Conservation (phyloP, 768 basidiomycete genomes). For the Mycena vitilis region DNA sequence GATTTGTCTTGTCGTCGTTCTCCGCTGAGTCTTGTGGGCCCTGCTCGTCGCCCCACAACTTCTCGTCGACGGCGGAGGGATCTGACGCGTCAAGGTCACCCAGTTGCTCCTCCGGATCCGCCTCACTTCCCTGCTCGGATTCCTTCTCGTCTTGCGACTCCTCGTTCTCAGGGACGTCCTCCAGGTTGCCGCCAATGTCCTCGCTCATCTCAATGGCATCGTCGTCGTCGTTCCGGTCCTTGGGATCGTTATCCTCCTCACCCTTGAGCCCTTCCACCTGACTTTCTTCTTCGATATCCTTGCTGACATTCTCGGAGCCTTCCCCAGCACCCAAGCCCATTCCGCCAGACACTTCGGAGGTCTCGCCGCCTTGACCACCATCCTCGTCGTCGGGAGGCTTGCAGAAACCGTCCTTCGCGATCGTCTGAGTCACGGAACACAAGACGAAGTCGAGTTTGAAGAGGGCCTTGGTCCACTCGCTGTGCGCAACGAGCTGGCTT, state of each 20-base stretch:
- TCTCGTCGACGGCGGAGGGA: constrained; percentile 90
- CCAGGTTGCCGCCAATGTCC: constrained; percentile 88
- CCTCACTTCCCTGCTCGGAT: constrained; percentile 64
- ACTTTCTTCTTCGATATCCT: constrained; percentile 95
- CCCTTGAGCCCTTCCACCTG: constrained; percentile 94
- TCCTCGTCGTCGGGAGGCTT: constrained; percentile 82
- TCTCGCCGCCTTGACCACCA: constrained; percentile 59
- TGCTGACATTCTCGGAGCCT: constrained; percentile 89
- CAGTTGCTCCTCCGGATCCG: constrained; percentile 84
- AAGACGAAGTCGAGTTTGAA: constrained; percentile 89
- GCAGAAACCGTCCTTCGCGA: constrained; percentile 93
- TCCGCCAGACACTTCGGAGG: constrained; percentile 70
- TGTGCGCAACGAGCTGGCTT: constrained; percentile 66
- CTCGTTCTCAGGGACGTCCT: constrained; percentile 81
- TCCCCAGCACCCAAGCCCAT: constrained; percentile 90
- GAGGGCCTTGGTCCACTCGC: constrained; percentile 76
- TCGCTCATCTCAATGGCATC: constrained; percentile 92
- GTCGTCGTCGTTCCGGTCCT: constrained; percentile 65
- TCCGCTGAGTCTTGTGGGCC: constrained; percentile 64
- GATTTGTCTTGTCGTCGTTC: constrained; percentile 66
- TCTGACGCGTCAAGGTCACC: constrained; percentile 87
- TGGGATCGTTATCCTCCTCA: constrained; percentile 62
- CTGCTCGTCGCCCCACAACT: constrained; percentile 93
- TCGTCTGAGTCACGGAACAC: constrained; percentile 75
- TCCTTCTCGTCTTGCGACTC: constrained; percentile 62